Conservation (phyloP, 805 yeast species). For the Candida ponderosae region DNA sequence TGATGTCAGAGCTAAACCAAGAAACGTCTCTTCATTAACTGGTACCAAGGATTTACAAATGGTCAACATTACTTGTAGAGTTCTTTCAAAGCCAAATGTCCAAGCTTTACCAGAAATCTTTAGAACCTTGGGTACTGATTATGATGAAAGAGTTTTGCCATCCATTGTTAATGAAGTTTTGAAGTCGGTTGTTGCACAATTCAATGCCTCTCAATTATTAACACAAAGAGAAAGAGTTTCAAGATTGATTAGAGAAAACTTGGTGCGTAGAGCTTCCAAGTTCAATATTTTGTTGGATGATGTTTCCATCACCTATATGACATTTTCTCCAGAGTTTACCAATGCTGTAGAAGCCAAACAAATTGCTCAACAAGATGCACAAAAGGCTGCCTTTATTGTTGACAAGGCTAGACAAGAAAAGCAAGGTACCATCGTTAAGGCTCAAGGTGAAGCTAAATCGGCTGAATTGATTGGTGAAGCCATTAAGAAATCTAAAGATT, state of each 20-base stretch:
- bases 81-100: conserved; percentile 81
- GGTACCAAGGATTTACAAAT: conserved; percentile 98
- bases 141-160: conserved; percentile 95
- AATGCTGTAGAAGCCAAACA: conserved; percentile 98
- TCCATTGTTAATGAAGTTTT: conserved; percentile 97
- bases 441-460: conserved; percentile 97
- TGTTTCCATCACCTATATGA: conserved; percentile 94
- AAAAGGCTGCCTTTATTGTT: conserved; percentile 94
- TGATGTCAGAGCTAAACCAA: conserved; percentile 95
- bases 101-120: conserved; percentile 73
- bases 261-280: conserved; percentile 83
- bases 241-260: conserved; percentile 80
- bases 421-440: conserved; percentile 93
- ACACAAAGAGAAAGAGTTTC: conserved; percentile 99
- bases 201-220: conserved; percentile 95
- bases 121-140: conserved; percentile 89
- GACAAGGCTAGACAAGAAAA: conserved; percentile 97
- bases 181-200: conserved; percentile 95
- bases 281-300: conserved; percentile 88
- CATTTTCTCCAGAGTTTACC: conserved; percentile 96
- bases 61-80: conserved; percentile 99
- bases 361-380: conserved; percentile 99
- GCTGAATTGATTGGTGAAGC: conserved; percentile 99
- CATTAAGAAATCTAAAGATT: conserved; percentile 90
- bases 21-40: conserved; percentile 91